Conservation (phyloP, 2,329 filamentous ascomycete genomes). For the Colletotrichum sp. region DNA sequence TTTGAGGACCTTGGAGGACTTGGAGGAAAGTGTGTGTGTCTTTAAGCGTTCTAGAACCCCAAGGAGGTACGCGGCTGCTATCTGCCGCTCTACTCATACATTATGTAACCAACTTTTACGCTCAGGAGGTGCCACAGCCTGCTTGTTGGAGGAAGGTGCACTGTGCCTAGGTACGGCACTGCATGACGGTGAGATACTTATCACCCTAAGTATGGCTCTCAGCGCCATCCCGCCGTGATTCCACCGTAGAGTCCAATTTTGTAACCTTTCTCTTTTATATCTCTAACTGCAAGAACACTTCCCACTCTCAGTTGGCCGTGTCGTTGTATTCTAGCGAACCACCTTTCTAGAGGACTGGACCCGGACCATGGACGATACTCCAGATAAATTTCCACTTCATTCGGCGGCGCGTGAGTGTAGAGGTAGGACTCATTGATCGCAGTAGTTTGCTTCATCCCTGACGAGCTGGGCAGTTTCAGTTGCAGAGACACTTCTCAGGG, state of each 20-base stretch:
- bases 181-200: background rate
- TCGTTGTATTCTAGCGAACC: background rate
- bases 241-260: background rate
- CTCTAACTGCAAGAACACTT: background rate
- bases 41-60: no score
- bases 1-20: background rate
- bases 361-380: slow-evolving; percentile 32
- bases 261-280: background rate
- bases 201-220: background rate
- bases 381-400: slow-evolving; percentile 81
- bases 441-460: background rate
- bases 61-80: no score
- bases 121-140: no score
- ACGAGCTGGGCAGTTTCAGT: slow-evolving; percentile 57
- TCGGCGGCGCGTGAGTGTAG: slow-evolving; percentile 85
- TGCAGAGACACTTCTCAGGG: slow-evolving; percentile 66
- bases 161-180: background rate
- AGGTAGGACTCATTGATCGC: slow-evolving; percentile 57
- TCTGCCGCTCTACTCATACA: no score
- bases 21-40: no score
- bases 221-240: background rate
- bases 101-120: no score
- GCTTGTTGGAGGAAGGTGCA: background rate
- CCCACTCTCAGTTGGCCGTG: background rate
- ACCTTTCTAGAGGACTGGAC: background rate